Conservation (phyloP, 2,329 filamentous ascomycete genomes). For the Talaromyces rugulosus region DNA sequence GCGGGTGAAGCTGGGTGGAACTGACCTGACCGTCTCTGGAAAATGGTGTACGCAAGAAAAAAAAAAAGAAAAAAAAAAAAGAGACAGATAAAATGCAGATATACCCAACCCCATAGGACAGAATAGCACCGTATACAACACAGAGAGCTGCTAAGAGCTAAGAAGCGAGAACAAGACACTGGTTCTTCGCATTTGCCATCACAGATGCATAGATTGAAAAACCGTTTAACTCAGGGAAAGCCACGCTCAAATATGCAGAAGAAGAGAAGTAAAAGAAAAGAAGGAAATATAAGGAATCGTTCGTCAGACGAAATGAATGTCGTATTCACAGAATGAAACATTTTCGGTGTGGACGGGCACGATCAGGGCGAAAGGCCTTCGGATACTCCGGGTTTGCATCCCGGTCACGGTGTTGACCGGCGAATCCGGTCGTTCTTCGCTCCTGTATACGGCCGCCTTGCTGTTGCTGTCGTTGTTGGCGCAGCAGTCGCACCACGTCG, state of each 20-base stretch:
- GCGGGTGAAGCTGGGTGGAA: neutral
- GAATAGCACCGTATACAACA: conserved; percentile 20
- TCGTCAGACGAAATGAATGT: neutral
- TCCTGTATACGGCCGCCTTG: conserved; percentile 32
- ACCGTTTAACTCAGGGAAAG: conserved; percentile 5
- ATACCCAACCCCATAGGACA: conserved; percentile 9
- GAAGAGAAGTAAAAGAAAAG: conserved; percentile 2
- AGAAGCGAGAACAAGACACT: neutral
- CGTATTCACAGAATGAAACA: conserved; percentile 35
- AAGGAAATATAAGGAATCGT: neutral
- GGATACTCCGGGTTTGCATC: conserved; percentile 36
- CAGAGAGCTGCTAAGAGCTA: conserved; percentile 13
- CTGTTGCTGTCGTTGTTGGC: conserved; percentile 63
- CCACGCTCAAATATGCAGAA: conserved; percentile 13
- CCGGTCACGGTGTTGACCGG: conserved; percentile 31
- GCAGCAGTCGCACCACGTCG: conserved; percentile 87
- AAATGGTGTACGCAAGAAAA: neutral
- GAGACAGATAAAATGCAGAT: conserved; percentile 13
- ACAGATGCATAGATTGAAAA: conserved; percentile 12
- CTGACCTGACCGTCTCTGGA: neutral
- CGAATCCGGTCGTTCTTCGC: conserved; percentile 32
- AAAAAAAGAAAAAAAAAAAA: too few relatives aligned
- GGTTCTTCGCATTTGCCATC: conserved; percentile 2
- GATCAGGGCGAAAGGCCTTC: conserved; percentile 36
- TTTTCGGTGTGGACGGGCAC: conserved; percentile 31